These are phyloP conservation scores for Balamuthia mandrillaris DNA, from an alignment of 208 protist genomes.

Conservation along the genomic window DNA sequence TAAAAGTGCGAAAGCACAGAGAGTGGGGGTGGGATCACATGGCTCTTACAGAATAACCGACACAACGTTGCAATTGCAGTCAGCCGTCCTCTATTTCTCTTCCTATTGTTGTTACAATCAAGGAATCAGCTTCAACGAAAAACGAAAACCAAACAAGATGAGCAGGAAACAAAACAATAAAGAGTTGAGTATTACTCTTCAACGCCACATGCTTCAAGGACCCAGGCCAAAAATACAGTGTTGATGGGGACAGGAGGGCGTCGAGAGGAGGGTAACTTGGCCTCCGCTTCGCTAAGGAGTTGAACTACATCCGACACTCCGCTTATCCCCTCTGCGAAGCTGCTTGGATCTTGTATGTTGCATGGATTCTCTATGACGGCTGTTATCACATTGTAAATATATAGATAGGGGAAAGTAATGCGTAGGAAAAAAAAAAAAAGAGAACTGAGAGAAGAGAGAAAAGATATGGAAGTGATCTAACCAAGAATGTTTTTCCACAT, in stretches of 20 bases:
- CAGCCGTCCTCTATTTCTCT: constrained; percentile 16
- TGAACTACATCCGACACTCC: too few species aligned
- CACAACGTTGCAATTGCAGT: constrained; percentile 35
- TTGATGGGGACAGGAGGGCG: constrained; percentile 19
- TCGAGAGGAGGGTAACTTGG: too few species aligned
- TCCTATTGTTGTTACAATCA: not conserved
- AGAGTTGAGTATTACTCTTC: not conserved
- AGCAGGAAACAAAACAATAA: not conserved
- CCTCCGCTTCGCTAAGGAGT: too few species aligned
- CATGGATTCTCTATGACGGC: too few species aligned
- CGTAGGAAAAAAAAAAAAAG: too few species aligned
- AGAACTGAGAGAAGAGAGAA: too few species aligned
- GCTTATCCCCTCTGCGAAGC: too few species aligned
- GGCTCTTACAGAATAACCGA: constrained; percentile 25
- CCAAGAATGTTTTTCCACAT: too few species aligned
- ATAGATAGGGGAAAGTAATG: too few species aligned
- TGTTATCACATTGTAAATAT: too few species aligned
- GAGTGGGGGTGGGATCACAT: constrained; percentile 4
- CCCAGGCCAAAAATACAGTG: constrained; percentile 20
- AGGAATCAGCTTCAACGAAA: not conserved
- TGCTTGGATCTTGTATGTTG: too few species aligned
- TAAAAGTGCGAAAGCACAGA: constrained; percentile 32
- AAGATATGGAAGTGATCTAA: too few species aligned
- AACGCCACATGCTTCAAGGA: constrained; percentile 27
- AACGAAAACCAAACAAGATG: not conserved